Evolutionary conservation across 306 rosid species (phyloP), one percentile per base, ranked within the genome.

Genomic region (Lablab purpureus): DNA sequence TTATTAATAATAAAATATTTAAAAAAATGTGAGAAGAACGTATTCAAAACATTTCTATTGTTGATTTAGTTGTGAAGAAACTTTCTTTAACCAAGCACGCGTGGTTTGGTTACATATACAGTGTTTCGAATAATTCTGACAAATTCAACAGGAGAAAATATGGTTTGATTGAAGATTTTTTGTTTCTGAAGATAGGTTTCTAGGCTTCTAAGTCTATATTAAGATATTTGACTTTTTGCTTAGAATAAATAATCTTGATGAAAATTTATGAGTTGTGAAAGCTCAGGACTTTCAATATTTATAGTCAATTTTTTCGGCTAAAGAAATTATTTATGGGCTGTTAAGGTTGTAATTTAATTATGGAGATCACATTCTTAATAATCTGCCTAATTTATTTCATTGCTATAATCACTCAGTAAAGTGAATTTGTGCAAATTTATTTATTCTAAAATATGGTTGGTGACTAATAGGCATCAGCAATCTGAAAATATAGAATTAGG

Each of bases 181-280:
- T 12, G 30, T 59, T 14, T 13, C 15, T 9, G 18, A 10, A 40
- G 19, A 41, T n/a, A 17, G 0, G 13, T 62, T 76, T 43, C 23
- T 32, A 30, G 45, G 3, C 63, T 30, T 76, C 41, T 30, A 10
- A 62, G 10, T 62, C 68, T 3, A 17, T 13, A 32, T 30, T 45
- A 30, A 64, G 15, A 43, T 40, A 51, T 43, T 66, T 77, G 81
- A 66, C 81, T 66, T 51, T 14, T 67, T 15, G 5, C 25, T 76
- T 65, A 34, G 12, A 65, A 63, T 19, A 64, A 15, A 13, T 34
- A 36, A 18, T 30, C 22, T 37, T 15, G 21, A 60, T 0, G 67
- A 65, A 9, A 11, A 18, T 18, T 60, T 65, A n/a, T 30, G 11
- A 64, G 11, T 9, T 34, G 17, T 34, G 45, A 64, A 17, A 34